Evolutionary conservation across 371 early-diverging fungal species (phyloP), one percentile per base, ranked within the genome.

Genomic region (Actinomortierella ambigua): DNA sequence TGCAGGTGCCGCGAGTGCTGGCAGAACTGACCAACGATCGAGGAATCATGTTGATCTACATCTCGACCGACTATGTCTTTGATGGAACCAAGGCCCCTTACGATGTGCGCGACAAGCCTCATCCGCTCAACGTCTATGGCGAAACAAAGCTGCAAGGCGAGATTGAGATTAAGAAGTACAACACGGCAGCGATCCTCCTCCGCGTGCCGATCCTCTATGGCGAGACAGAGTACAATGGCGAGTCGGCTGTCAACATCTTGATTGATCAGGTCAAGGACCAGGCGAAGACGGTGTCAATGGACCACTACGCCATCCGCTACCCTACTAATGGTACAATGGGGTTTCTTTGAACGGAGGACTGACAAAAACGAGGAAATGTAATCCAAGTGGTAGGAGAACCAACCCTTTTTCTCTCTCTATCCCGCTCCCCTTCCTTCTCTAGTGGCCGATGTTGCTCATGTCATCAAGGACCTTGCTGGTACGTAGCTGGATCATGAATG

Each of bases 51-150:
- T 63, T 95, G 49, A 79, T 93, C 18, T 94, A 94, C 69, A 87
- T 95, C 20, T 93, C 93, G n/a, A 92, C 96, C 0, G 95, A 95
- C 75, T 94, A 94, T 66, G 95, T 95, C 13, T 95, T 95, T 81
- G 95, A 95, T 59, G 96, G 96, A 40, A 88, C 77, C 4, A 69
- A 68, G 1, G 93, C 94, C 26, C 93, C 92, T 14, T 95, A 93
- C 63, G 78, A 90, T 20, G 86, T 87, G 2, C 80, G 79, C 41
- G 91, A 85, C 61, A 68, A 56, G 61, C 85, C 91, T 8, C 87
- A 91, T 60, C 96, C 96, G 46, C 73, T 95, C 24, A 90, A 94
- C 62, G 86, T 87, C 57, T 95, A 95, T 56, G 94, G 89, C 9
- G 69, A 85, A 46, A 85, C 91, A 5, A 93, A 93, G 76, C 77